These are phyloP conservation scores for Rhododendron simsii DNA, from an alignment of 148 eudicot species.

Conservation along the genomic window DNA sequence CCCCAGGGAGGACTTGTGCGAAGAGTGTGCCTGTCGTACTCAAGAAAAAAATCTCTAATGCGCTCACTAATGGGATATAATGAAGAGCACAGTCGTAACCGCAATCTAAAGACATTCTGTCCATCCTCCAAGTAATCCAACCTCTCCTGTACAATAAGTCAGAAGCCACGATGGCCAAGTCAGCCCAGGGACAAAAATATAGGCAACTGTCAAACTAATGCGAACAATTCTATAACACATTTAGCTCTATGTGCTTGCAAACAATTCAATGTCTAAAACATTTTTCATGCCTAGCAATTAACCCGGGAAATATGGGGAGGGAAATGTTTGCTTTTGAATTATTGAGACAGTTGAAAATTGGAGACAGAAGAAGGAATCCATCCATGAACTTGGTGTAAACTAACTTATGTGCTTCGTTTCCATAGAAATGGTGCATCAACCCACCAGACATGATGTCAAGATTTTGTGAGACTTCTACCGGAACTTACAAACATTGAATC, in stretches of 20 bases:
- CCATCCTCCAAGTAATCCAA: conserved; percentile 97
- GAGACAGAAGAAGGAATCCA: background rate
- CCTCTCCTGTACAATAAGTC: conserved; percentile 56
- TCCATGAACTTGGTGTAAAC: background rate
- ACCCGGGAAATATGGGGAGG: background rate
- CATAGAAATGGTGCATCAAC: background rate
- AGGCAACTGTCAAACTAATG: background rate
- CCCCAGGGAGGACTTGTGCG: conserved; percentile 99
- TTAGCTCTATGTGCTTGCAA: background rate
- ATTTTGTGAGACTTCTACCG: background rate
- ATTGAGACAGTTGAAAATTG: background rate
- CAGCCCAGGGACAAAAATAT: background rate
- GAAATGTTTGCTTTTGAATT: background rate
- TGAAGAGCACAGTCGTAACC: conserved; percentile 88
- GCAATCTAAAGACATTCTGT: conserved; percentile 72
- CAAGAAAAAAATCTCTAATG: conserved; percentile 92
- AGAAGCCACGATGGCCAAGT: conserved; percentile 5
- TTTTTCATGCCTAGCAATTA: background rate
- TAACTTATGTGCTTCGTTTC: background rate
- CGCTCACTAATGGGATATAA: conserved; percentile 90
- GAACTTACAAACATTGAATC: background rate
- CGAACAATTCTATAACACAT: background rate
- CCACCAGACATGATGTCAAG: background rate
- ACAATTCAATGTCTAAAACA: background rate
- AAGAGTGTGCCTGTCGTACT: conserved; percentile 92